These are phyloP conservation scores for Aspergillus awamori DNA, from an alignment of 2,329 filamentous ascomycete species.

Conservation along the genomic window DNA sequence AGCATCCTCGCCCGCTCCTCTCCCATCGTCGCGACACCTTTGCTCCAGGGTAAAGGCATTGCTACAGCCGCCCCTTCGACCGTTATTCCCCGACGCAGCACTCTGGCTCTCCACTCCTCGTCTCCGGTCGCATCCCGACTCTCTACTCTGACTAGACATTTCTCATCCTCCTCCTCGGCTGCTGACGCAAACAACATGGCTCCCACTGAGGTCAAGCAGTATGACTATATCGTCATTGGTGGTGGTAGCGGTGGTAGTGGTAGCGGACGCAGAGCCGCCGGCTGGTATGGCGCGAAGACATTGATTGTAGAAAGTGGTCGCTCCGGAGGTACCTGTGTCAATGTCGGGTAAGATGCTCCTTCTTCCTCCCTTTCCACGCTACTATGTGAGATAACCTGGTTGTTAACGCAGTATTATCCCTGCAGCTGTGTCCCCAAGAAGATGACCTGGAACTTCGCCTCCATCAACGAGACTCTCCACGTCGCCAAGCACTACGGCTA, in stretches of 20 bases:
- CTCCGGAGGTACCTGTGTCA: constrained; percentile 56
- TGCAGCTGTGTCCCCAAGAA: constrained; percentile 56
- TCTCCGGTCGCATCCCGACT: constrained; percentile 37
- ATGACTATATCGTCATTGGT: constrained; percentile 60
- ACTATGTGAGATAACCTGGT: neutral
- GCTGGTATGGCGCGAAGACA: constrained; percentile 56
- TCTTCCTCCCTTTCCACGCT: neutral
- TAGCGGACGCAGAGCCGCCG: constrained; percentile 53
- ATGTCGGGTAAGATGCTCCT: constrained; percentile 51
- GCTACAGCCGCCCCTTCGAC: constrained; percentile 14
- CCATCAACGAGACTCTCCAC: constrained; percentile 52
- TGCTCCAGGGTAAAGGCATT: constrained; percentile 17
- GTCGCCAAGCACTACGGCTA: constrained; percentile 53
- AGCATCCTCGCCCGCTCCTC: constrained; percentile 1
- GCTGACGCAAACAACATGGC: constrained; percentile 45
- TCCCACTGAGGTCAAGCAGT: constrained; percentile 50
- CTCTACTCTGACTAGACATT: constrained; percentile 45
- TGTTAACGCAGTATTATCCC: neutral
- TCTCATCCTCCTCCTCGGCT: constrained; percentile 36
- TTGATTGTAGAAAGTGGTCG: constrained; percentile 54
- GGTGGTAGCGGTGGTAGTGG: constrained; percentile 57
- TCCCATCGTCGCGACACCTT: constrained; percentile 9
- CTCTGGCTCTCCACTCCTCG: constrained; percentile 29
- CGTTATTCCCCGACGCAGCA: constrained; percentile 4
- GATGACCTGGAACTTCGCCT: constrained; percentile 57